These are phyloP conservation scores for Annulohypoxylon stygium DNA, from an alignment of 495 filamentous ascomycete genomes.

Conservation along the genomic window DNA sequence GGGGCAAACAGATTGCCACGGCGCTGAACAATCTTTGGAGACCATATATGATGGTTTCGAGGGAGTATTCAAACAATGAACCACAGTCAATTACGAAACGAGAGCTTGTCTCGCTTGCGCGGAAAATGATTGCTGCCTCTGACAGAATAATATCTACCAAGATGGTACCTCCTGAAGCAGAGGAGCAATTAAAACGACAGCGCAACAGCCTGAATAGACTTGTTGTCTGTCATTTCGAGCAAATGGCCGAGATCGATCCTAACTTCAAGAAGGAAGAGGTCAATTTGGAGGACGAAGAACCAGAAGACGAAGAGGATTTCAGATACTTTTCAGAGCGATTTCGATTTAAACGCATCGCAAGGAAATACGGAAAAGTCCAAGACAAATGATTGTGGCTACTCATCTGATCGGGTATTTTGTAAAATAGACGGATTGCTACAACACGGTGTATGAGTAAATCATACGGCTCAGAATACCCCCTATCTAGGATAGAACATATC, in stretches of 20 bases:
- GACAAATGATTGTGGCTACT: neutral
- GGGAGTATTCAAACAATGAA: slow-evolving; percentile 41
- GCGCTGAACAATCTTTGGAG: slow-evolving; percentile 58
- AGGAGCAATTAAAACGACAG: slow-evolving; percentile 42
- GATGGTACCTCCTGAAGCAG: slow-evolving; percentile 31
- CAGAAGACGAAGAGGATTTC: slow-evolving; percentile 24
- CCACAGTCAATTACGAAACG: slow-evolving; percentile 36
- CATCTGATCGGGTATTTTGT: neutral
- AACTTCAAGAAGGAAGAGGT: slow-evolving; percentile 18
- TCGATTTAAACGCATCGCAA: neutral
- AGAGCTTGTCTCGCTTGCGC: slow-evolving; percentile 56
- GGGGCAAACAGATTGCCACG: slow-evolving; percentile 51
- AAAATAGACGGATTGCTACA: neutral
- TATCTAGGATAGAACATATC: neutral
- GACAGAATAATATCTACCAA: slow-evolving; percentile 51
- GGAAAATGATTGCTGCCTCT: slow-evolving; percentile 57
- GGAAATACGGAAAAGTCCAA: neutral
- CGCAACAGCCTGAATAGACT: slow-evolving; percentile 47
- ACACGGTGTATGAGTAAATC: slow-evolving; percentile 5
- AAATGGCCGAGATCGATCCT: slow-evolving; percentile 28
- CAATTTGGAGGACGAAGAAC: neutral
- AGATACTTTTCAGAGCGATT: neutral
- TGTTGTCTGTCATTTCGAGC: slow-evolving; percentile 38
- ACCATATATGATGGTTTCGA: slow-evolving; percentile 50
- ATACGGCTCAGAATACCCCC: slow-evolving; percentile 32